Percentiles rank a stretch among this genome's conserved stretches.
phyloP scores from a whole-genome alignment of 2,329 filamentous ascomycete species.

The Beauveria medogensis region DNA sequence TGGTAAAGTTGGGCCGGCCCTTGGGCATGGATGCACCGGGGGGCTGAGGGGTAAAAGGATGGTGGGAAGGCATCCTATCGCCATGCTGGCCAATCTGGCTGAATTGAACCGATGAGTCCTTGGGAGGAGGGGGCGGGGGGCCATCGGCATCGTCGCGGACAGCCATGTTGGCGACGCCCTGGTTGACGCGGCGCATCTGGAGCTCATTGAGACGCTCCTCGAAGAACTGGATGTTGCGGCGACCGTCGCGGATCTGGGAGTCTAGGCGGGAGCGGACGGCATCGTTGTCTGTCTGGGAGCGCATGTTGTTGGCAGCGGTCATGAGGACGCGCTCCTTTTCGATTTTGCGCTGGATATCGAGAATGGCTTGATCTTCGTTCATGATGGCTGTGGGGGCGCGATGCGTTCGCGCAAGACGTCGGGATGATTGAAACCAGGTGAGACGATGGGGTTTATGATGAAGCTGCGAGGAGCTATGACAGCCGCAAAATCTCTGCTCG shows the following conservation, averaged over 20 bases:
- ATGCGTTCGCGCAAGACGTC: slow-evolving; percentile 31
- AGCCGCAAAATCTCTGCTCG: not conserved
- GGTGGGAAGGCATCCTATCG: slow-evolving; percentile 71
- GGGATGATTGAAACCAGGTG: not conserved
- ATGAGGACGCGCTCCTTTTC: slow-evolving; percentile 94
- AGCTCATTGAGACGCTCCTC: slow-evolving; percentile 86
- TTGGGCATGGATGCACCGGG: slow-evolving; percentile 63
- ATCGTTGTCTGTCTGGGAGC: slow-evolving; percentile 90
- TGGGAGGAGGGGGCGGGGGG: slow-evolving; percentile 62
- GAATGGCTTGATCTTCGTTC: slow-evolving; percentile 58
- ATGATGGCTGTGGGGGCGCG: slow-evolving; percentile 40
- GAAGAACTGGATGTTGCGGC: slow-evolving; percentile 90
- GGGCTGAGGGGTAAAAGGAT: slow-evolving; percentile 64
- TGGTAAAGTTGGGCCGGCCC: slow-evolving; percentile 83
- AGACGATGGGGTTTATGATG: not conserved
- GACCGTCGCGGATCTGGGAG: slow-evolving; percentile 86
- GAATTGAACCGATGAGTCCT: slow-evolving; percentile 50
- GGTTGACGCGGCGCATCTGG: slow-evolving; percentile 68
- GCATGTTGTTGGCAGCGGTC: slow-evolving; percentile 89
- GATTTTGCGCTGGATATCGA: slow-evolving; percentile 92
- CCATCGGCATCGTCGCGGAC: slow-evolving; percentile 36
- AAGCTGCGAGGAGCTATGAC: not conserved
- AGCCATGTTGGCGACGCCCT: slow-evolving; percentile 58
- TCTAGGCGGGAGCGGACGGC: slow-evolving; percentile 84
- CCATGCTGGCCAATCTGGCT: slow-evolving; percentile 55